Base-by-base conservation (phyloP, 345 rosid species). In the Melaleuca alternifolia region DNA sequence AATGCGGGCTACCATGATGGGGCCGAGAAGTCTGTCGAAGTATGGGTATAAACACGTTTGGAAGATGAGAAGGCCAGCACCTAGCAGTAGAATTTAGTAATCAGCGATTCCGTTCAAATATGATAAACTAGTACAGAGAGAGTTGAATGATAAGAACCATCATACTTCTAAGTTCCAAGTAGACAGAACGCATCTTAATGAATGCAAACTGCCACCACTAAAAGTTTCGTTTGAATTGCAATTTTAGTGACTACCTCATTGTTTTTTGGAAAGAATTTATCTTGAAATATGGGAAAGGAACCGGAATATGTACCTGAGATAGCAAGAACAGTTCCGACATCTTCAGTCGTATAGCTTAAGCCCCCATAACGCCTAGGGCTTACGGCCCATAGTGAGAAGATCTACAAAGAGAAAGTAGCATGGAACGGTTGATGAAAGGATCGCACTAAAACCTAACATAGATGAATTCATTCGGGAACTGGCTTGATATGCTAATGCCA, bases 381-480 rank as follows among this genome's bases (percentile, higher is more conserved):
- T 82, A 93, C 97, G 30, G 98, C 98, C 99, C 99, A 97, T 71
- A 97, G 50, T 11, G 98, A 95, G 90, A 95, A 95, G 88, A 97
- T 92, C 99, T 95, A 50, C 76, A 44, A 46, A 62, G 50, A 41
- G 59, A 86, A 10, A 65, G 51, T 46, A 28, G 44, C 76, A 86
- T 28, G 20, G 48, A 44, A 23, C 6, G 11, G 51, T 26, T 48
- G 52, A 24, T 51, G 37, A 41, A 26, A 30, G 48, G 37, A 52
- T 52, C 46, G 3, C 30, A 75, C 20, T 23, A 48, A 24, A 81
- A 75, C 18, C 18, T 6, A 61, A 59, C 14, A 41, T 12, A 82
- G 15, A 8, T 33, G 11, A 51, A 12, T 46, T 46, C 26, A 76
- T 89, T 88, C 50, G 50, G 76, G 61, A 57, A 44, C 15, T 10